Evolutionary conservation across 257 asterid genomes (phyloP).

Genomic region (Echium plantagineum): DNA sequence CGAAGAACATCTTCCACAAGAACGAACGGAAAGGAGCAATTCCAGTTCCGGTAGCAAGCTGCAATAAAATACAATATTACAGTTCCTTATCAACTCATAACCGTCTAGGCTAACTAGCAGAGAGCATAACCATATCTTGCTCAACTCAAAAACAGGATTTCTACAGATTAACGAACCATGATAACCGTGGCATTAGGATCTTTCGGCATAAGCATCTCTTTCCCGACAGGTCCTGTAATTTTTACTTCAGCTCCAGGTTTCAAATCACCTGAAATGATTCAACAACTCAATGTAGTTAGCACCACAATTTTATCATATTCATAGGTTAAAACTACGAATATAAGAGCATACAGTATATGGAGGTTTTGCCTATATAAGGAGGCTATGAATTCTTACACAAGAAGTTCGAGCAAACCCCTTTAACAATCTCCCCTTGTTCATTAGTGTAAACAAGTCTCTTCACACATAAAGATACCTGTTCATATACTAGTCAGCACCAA

Average conservation of each 20-base stretch:
- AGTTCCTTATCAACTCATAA: conserved; percentile 8
- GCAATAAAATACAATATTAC: conserved; percentile 13
- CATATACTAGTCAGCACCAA: background rate
- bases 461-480: conserved; percentile 87
- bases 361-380: background rate
- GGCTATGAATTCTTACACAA: conserved; percentile 47
- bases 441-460: conserved; percentile 87
- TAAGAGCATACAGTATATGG: background rate
- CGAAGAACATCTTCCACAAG: conserved; percentile 96
- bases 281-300: conserved; percentile 1
- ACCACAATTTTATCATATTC: too few species aligned
- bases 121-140: background rate
- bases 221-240: conserved; percentile 95
- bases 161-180: conserved; percentile 33
- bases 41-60: conserved; percentile 98
- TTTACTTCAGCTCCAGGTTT: conserved; percentile 78
- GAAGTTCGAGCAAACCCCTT: conserved; percentile 98
- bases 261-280: conserved; percentile 59
- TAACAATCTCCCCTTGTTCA: conserved; percentile 70
- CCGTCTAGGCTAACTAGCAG: background rate
- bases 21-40: conserved; percentile 94
- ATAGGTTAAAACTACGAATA: too few species aligned
- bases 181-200: conserved; percentile 81
- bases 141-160: conserved; percentile 1
- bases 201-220: conserved; percentile 97